A percentile compares a stretch with the other conserved stretches of the same genome.
These are phyloP conservation scores for Mycena filopes DNA, from an alignment of 768 basidiomycete species.

Conservation along the genomic window DNA sequence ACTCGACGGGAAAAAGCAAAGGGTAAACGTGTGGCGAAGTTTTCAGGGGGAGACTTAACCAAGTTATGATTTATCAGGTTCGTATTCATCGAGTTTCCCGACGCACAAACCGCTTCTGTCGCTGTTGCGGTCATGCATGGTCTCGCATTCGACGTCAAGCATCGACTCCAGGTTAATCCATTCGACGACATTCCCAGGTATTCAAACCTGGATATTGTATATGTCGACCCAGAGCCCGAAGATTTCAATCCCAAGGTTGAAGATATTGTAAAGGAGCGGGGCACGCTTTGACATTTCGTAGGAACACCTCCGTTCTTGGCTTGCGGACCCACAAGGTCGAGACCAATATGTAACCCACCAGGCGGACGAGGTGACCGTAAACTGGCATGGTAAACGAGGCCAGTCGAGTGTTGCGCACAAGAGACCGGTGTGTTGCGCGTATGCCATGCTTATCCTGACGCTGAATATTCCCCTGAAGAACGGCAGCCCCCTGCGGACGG, in stretches of 20 bases:
- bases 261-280: slow-evolving; percentile 14
- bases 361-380: slow-evolving; percentile 88
- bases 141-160: slow-evolving; percentile 87
- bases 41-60: slow-evolving; percentile 3
- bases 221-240: slow-evolving; percentile 76
- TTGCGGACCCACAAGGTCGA: slow-evolving; percentile 90
- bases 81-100: slow-evolving; percentile 84
- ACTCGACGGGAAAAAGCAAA: slow-evolving; percentile 84
- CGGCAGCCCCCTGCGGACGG: slow-evolving; percentile 71
- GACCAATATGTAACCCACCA: slow-evolving; percentile 97
- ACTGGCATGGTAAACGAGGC: slow-evolving; percentile 93
- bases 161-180: slow-evolving; percentile 85
- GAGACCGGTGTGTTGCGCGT: slow-evolving; percentile 68
- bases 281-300: slow-evolving; percentile 43
- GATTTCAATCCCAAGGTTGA: slow-evolving; percentile 83
- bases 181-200: slow-evolving; percentile 92
- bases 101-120: slow-evolving; percentile 72
- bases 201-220: slow-evolving; percentile 79
- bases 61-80: slow-evolving; percentile 59
- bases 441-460: background rate
- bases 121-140: slow-evolving; percentile 77
- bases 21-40: slow-evolving; percentile 62
- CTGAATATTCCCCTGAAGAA: slow-evolving; percentile 58
- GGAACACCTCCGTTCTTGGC: slow-evolving; percentile 97
- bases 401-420: slow-evolving; percentile 79